Evolutionary conservation across 768 basidiomycete species (phyloP), one percentile per base, ranked within the genome.

Genomic region (Megacollybia marginata): DNA sequence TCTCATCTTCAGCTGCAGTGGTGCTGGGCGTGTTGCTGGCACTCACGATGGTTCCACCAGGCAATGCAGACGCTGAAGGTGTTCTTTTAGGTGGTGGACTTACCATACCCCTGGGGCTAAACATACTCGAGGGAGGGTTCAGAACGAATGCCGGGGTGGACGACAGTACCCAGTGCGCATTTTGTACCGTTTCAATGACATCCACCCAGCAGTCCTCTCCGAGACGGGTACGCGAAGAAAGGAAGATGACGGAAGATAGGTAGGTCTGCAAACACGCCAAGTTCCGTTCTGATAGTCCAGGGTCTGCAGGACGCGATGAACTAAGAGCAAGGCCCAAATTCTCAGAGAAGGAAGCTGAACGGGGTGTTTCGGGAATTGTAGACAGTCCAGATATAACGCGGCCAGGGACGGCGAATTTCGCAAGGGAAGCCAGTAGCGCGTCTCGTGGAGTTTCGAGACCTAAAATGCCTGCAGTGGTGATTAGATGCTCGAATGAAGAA

Each of bases 181-280:
- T 97, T 67, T 97, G 95, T 19, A 98, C 67, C 1, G 87, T 82
- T 59, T 97, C 94, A 47, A 98, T 71, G 9, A 97, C 78, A 42
- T 85, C 76, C 63, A 90, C 95, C 95, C 95, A 98, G 52, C 87
- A 91, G 51, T 83, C 78, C n/a, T 85, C 92, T 6, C 96, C 75
- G 50, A 84, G 86, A 0, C 88, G 89, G n/a, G 6, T 6, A 28
- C 23, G 23, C 23, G 23, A 28, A 0, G 91, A 88, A 9, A 97
- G 74, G 62, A 88, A 88, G 23, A 90, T 67, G 1, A 88, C 83
- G 53, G 85, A 84, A 0, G 79, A 74, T 8, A 96, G 72, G 49
- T 93, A 70, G 1, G 89, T 85, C 55, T 91, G 91, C 47, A 97
- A 66, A 62, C 95, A 98, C 0, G 90, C 87, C 55, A 96, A 72